Conservation (phyloP, 2,329 filamentous ascomycete species). For the Gremmenia infestans region DNA sequence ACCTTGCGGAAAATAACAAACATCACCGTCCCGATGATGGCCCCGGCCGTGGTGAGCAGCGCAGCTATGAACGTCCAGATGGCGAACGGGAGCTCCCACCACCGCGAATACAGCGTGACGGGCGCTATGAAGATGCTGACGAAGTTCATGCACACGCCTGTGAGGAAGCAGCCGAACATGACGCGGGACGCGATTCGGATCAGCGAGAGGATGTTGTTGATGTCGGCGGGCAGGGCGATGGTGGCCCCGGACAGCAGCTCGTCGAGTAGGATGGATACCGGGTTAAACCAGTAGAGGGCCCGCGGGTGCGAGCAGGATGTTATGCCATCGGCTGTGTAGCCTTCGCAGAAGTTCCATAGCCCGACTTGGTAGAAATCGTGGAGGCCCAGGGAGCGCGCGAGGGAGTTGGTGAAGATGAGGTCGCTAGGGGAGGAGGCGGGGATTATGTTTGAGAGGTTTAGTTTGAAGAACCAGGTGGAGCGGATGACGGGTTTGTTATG, state of each 20-base stretch:
- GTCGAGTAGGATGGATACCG: slow-evolving; percentile 71
- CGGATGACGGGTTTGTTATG: slow-evolving; percentile 55
- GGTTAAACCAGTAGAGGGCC: slow-evolving; percentile 85
- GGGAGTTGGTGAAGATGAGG: slow-evolving; percentile 80
- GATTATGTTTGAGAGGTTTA: slow-evolving; percentile 72
- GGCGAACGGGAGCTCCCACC: slow-evolving; percentile 61
- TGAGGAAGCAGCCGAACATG: slow-evolving; percentile 88
- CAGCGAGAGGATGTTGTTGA: slow-evolving; percentile 68
- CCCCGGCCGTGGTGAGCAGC: slow-evolving; percentile 63
- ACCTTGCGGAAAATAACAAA: slow-evolving; percentile 76
- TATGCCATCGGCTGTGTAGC: slow-evolving; percentile 69
- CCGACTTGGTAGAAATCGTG: slow-evolving; percentile 95
- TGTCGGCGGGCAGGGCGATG: slow-evolving; percentile 71
- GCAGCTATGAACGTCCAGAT: slow-evolving; percentile 63
- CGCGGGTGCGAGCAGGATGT: slow-evolving; percentile 68
- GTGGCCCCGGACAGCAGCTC: slow-evolving; percentile 79
- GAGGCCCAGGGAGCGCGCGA: slow-evolving; percentile 78
- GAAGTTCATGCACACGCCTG: slow-evolving; percentile 64
- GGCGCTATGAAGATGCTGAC: slow-evolving; percentile 64
- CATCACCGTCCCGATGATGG: slow-evolving; percentile 76
- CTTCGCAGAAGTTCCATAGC: slow-evolving; percentile 89
- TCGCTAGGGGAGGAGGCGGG: slow-evolving; percentile 22
- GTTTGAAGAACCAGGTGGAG: slow-evolving; percentile 76
- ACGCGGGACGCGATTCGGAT: slow-evolving; percentile 70
- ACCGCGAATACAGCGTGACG: slow-evolving; percentile 38